Conservation (phyloP, 306 rosid genomes). For the Geum urbanum region DNA sequence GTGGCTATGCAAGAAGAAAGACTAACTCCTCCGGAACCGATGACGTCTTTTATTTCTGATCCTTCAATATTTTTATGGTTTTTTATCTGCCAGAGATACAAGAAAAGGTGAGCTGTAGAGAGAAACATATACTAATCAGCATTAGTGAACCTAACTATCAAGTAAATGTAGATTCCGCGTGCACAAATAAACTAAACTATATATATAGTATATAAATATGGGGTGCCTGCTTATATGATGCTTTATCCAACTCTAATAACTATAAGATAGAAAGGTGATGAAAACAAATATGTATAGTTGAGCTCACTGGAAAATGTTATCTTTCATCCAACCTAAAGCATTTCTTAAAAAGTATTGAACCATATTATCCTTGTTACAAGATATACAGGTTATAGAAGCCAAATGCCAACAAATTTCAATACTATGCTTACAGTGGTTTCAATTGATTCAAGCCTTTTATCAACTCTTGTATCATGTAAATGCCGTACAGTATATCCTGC, state of each 20-base stretch:
- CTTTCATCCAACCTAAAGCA: not conserved
- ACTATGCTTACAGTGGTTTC: slow-evolving; percentile 56
- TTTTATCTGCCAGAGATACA: slow-evolving; percentile 46
- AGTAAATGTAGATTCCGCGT: not conserved
- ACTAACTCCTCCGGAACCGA: slow-evolving; percentile 44
- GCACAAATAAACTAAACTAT: not conserved
- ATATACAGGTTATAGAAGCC: not conserved
- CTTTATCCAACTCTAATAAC: not conserved
- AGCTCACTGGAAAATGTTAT: not conserved
- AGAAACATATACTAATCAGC: not conserved
- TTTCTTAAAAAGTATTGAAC: not conserved
- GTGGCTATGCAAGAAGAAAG: slow-evolving; percentile 73
- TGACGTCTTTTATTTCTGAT: slow-evolving; percentile 56
- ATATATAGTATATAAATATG: not conserved
- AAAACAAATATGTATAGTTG: not conserved
- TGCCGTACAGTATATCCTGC: slow-evolving; percentile 83
- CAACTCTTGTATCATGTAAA: slow-evolving; percentile 58
- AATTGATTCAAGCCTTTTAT: slow-evolving; percentile 79
- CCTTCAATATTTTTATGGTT: slow-evolving; percentile 42
- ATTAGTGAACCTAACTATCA: not conserved
- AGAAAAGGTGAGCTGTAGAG: slow-evolving; percentile 5
- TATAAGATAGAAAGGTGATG: not conserved
- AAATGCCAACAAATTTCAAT: not conserved
- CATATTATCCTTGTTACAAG: not conserved
- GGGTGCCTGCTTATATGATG: not conserved